Base-by-base conservation (phyloP, 2,329 filamentous ascomycete genomes). In the Phoma sp. region DNA sequence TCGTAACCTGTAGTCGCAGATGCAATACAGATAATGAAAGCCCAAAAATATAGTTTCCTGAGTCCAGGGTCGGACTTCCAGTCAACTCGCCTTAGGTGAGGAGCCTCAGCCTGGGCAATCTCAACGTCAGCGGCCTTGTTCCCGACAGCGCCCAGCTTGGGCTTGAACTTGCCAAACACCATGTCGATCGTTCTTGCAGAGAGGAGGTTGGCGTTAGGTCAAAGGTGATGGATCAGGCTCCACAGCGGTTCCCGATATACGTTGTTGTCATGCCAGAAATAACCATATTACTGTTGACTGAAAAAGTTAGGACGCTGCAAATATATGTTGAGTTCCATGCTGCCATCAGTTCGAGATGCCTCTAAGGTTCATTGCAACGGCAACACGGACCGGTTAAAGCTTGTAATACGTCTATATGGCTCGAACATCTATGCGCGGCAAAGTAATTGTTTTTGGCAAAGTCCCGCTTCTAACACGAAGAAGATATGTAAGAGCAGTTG, bases 1-100 rank as follows among this genome's bases (percentile, higher is more conserved):
- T 83, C 80, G 67, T 83, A 82, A 66, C 80, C 79, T 35, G 82
- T 84, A 30, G 82, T 84, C 14, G 83, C 82, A 13, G 82, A 84
- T 41, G 80, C 80, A 61, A 83, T 67, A 56, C 79, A 82, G 41
- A 83, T 78, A 49, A 83, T 64, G 52, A 77, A 69, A 33, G 78
- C 78, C 62, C 78, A 82, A 62, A 80, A 80, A 73, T 84, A 84
- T 14, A 85, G 75, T 71, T 81, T 80, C 65, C 82, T 75, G 70
- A 85, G 75, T 40, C 82, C 82, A 11, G 81, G 80, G 7, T 84
- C 79, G 64, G 78, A 81, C 37, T 66, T 79, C 82, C 82, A 85
- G 60, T 77, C 69, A 45, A 85, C 80, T 60, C 62, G 76, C 63
- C 81, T 79, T 54, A 83, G 82, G 41, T 78, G 62, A 53, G 81